Evolutionary conservation across 768 basidiomycete species (phyloP), one percentile per base, ranked within the genome.

Genomic region (Leccinum boreale): DNA sequence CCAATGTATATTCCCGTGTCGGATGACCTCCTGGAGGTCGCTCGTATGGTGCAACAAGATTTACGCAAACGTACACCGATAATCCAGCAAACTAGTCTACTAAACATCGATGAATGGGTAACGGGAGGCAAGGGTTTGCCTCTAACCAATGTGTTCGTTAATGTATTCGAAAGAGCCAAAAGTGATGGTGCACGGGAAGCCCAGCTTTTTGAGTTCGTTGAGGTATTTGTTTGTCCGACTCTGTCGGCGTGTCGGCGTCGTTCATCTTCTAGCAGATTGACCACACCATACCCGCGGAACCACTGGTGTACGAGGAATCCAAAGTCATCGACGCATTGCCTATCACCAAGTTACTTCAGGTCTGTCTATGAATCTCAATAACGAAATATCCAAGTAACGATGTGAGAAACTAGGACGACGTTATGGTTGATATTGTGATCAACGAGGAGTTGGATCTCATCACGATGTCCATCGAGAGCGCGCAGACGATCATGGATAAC

Each of bases 101-200:
- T 67, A 6, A 65, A 69, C 29, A 67, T 81, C 24, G 63, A 77
- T 56, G 63, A 69, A 46, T 79, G 74, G 75, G 54, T 73, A n/a
- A 70, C 70, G n/a, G 58, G 62, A 50, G 59, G 62, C 31, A 60
- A 45, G 9, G 66, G 66, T 19, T 62, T 59, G 35, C 72, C 77
- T 12, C 59, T 81, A 24, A 74, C 70, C 52, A 81, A 81, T 54
- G 77, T 79, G 24, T 76, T 70, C 51, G 70, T 81, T 45, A 80
- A 81, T 53, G 69, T 81, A 19, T 66, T 81, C 55, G 75, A 73
- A 62, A 57, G 49, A 19, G 29, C 70, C 35, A 65, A 71, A 14
- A 71, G 73, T 17, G 71, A 73, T 19, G 57, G 58, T 26, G 55
- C 55, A 14, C 58, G 51, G 12, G 55, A 57, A 46, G 54, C 55